These are phyloP conservation scores for Candolleomyces eurysporus DNA, from an alignment of 768 basidiomycete species.

Conservation along the genomic window DNA sequence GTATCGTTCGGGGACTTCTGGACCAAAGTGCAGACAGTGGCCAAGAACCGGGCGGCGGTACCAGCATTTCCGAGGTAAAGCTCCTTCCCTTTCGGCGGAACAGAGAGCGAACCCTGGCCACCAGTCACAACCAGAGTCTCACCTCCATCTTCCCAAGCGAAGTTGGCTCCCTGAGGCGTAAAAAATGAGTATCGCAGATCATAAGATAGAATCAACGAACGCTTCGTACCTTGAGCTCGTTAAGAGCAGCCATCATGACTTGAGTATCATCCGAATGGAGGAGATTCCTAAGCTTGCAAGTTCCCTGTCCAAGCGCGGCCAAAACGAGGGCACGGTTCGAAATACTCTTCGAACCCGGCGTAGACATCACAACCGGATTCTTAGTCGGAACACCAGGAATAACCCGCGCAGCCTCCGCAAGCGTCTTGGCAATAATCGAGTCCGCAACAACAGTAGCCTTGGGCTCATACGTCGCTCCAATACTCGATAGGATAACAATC, in stretches of 20 bases:
- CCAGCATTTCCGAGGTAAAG: constrained; percentile 97
- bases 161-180: constrained; percentile 72
- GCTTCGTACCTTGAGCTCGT: constrained; percentile 72
- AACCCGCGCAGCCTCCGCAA: constrained; percentile 79
- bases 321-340: constrained; percentile 93
- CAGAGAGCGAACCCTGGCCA: constrained; percentile 73
- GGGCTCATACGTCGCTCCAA: constrained; percentile 90
- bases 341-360: constrained; percentile 95
- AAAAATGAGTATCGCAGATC: neutral
- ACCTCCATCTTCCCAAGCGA: constrained; percentile 94
- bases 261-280: constrained; percentile 98
- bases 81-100: constrained; percentile 79
- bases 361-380: constrained; percentile 70
- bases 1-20: constrained; percentile 38
- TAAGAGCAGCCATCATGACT: constrained; percentile 96
- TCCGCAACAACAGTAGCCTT: constrained; percentile 88
- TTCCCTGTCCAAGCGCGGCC: constrained; percentile 87
- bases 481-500: constrained; percentile 85
- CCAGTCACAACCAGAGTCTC: constrained; percentile 93
- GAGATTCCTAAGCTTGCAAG: constrained; percentile 84
- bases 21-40: constrained; percentile 92
- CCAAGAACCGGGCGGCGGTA: constrained; percentile 95
- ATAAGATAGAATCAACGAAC: constrained; percentile 3
- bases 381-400: constrained; percentile 63
- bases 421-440: constrained; percentile 73